Conservation (phyloP, 306 rosid genomes). For the Quercus robur region DNA sequence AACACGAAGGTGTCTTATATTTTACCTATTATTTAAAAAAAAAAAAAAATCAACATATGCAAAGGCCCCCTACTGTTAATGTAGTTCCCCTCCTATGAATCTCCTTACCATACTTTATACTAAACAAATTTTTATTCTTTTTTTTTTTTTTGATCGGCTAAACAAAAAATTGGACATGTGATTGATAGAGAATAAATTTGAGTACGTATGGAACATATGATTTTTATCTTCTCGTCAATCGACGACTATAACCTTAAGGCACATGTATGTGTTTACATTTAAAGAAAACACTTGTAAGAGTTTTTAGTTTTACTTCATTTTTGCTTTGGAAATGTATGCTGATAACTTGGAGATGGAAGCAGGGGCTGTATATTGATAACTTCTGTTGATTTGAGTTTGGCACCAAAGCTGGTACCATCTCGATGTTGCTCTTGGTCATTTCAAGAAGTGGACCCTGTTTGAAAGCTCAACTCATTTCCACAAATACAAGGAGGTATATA, state of each 20-base stretch:
- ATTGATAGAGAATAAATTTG: too few relatives aligned
- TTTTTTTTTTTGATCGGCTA: too few relatives aligned
- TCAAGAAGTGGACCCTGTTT: constrained; percentile 83
- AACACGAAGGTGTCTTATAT: too few relatives aligned
- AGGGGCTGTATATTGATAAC: constrained; percentile 85
- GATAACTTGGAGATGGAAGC: constrained; percentile 19
- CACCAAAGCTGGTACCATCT: constrained; percentile 84
- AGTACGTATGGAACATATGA: too few relatives aligned
- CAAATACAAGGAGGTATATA: constrained; percentile 60
- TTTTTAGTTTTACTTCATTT: background rate
- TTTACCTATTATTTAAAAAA: too few relatives aligned
- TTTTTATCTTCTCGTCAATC: too few relatives aligned
- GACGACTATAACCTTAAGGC: constrained; percentile 46
- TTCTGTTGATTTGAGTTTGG: constrained; percentile 86
- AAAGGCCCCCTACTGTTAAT: too few relatives aligned
- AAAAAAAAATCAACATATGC: too few relatives aligned
- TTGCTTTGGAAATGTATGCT: constrained; percentile 5
- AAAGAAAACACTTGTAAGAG: background rate
- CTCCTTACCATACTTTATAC: too few relatives aligned
- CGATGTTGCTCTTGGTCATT: constrained; percentile 67
- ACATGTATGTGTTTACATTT: constrained; percentile 43
- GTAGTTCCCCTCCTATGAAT: too few relatives aligned
- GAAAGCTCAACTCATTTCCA: constrained; percentile 40
- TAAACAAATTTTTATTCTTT: too few relatives aligned
- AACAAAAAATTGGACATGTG: too few relatives aligned